Evolutionary conservation across 805 yeast species (phyloP).

Genomic region (Pichia heedii): DNA sequence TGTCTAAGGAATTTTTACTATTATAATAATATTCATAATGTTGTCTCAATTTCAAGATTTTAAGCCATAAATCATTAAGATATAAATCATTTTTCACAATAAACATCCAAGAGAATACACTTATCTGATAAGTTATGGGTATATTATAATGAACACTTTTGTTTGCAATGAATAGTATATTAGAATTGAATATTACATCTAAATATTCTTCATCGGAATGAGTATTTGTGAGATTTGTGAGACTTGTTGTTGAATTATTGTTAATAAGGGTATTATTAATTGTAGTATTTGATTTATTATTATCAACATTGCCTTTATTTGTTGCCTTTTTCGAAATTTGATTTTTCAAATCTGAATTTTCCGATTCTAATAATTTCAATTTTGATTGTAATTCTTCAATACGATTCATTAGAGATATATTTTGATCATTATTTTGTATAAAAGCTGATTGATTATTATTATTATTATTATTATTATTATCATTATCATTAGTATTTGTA

Average conservation of each 20-base stretch:
- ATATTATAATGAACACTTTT: conserved; percentile 27
- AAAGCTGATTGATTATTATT: no score
- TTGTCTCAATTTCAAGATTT: conserved; percentile 27
- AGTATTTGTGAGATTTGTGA: conserved; percentile 3
- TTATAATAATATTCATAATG: conserved; percentile 30
- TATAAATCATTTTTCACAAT: conserved; percentile 52
- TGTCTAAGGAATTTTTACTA: conserved; percentile 21
- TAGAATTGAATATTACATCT: conserved; percentile 27
- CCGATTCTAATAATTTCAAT: conserved; percentile 24
- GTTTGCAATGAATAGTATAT: conserved; percentile 29
- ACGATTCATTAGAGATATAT: conserved; percentile 17
- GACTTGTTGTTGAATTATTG: background rate
- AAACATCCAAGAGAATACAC: conserved; percentile 51
- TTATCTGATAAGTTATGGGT: conserved; percentile 30
- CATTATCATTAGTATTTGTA: background rate
- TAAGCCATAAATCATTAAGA: conserved; percentile 43
- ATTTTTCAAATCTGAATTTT: conserved; percentile 17
- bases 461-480: background rate
- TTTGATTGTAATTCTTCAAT: conserved; percentile 16
- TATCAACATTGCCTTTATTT: no score
- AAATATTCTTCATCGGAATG: conserved; percentile 19
- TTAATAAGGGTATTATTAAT: background rate
- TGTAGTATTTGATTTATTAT: no score
- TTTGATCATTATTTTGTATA: conserved; percentile 8
- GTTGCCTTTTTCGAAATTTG: no score